Base-by-base conservation (phyloP, 805 yeast genomes). In the Suhomyces prunicola region DNA sequence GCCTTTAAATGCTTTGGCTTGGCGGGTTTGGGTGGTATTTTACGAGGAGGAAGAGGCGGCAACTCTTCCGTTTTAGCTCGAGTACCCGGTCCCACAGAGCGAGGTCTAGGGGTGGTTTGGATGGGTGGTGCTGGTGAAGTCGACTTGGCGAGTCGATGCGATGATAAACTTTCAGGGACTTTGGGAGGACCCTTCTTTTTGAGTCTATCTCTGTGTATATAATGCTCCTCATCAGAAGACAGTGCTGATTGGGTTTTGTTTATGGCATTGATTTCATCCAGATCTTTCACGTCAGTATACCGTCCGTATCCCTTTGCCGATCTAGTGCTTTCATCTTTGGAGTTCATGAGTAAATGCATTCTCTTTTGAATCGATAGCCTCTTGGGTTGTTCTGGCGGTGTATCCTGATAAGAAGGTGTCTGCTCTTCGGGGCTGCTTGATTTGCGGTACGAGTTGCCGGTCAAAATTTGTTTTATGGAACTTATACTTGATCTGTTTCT, bases 291-390 rank as follows among this genome's bases (percentile, higher is more conserved):
- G 47, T 79, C 86, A 0, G 92, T 84, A 63, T 80, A 88, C 64
- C 83, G 82, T 6, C 97, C 97, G 67, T 91, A 90, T 0, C 97
- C 97, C 5, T 76, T 68, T 0, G 96, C 96, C 0, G 93, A 84
- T 60, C 81, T 85, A 15, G 70, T 64, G 0, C 80, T 71, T 2
- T 80, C 80, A 10, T 68, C 67, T 55, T 65, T 68, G 39, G 42
- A 17, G 59, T 75, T 72, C 51, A 84, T 65, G 40, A 82, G 69
- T 58, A 74, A 75, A 46, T 78, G 79, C 65, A 84, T 82, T 58
- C 88, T 73, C 52, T 79, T 70, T 59, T 83, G 86, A 44, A 85
- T 83, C 1, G 78, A 71, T 15, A 65, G 50, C 44, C 69, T 69
- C 54, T 62, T 62, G 3, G 55, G 31, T 17, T 35, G 46, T 35